Base-by-base conservation (phyloP, 2,329 filamentous ascomycete genomes). In the Berkeleyomyces basicola region DNA sequence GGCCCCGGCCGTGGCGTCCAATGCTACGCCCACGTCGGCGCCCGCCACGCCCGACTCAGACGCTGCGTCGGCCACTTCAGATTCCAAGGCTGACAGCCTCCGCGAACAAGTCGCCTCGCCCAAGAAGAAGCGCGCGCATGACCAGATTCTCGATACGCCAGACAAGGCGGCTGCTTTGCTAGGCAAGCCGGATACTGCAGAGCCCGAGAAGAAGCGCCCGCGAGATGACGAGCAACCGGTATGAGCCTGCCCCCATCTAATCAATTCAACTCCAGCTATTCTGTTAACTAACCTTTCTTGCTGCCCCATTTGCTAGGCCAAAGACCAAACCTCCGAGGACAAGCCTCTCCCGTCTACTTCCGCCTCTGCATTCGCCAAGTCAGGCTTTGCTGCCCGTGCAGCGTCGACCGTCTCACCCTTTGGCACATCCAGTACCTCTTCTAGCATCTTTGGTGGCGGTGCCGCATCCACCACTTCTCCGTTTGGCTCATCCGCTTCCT, bases 371-470 rank as follows among this genome's bases (percentile, higher is more conserved):
- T 90, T 90, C 71, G 82, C 82, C 31, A 78, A 77, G 58, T 90
- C 87, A 2, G 82, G 80, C 16, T 84, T 90, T 69, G 81, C 84
- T 61, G 82, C 84, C 61, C 80, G 89, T 62, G 79, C 85, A 6
- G 75, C 79, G 33, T 79, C 81, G 4, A 75, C 76, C 44, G 74
- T 79, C 36, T 89, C 86, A 3, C 83, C 83, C 0, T 88, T 88
- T 69, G 82, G 82, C 46, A 71, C 76, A 16, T 73, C 75, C 14
- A 70, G 76, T 11, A 68, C 77, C 4, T 43, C 49, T 33, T 77
- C 61, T 7, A 65, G 61, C 44, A 59, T 65, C n/a, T 65, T 65
- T 40, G 64, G 64, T 75, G n/a, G 71, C 37, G 62, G 66, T 46
- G 63, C 66, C 36, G 49, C 66, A 6, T 62, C 65, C 58, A 43